phyloP scores from a whole-genome alignment of 1,284 basidiomycete genomes.

The Phellinidium pouzarii region DNA sequence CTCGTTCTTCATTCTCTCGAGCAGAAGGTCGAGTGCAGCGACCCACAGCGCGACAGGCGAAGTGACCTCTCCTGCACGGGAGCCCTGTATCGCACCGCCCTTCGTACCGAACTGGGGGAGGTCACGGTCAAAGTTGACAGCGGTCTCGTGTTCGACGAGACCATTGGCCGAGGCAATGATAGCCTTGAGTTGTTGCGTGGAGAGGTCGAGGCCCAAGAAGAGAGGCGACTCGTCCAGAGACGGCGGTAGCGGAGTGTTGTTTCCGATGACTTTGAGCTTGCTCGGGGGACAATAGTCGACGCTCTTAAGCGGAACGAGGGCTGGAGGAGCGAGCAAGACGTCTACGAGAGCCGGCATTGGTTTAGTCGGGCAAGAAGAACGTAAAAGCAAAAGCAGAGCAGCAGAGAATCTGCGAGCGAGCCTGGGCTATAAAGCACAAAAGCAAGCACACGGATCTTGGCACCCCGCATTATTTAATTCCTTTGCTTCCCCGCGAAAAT shows the following conservation, averaged over 20 bases:
- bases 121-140: constrained; percentile 79
- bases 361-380: too few species aligned
- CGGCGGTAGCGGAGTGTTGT: neutral
- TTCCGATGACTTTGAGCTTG: too few species aligned
- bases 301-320: neutral
- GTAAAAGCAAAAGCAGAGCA: too few species aligned
- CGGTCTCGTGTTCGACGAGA: constrained; percentile 60
- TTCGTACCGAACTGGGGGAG: constrained; percentile 66
- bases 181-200: constrained; percentile 83
- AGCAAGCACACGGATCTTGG: too few species aligned
- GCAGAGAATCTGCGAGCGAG: too few species aligned
- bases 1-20: constrained; percentile 58
- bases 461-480: too few species aligned
- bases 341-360: too few species aligned
- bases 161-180: constrained; percentile 58
- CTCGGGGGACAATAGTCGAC: too few species aligned
- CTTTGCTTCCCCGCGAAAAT: too few species aligned
- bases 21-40: constrained; percentile 76
- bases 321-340: too few species aligned
- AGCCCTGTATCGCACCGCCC: constrained; percentile 66
- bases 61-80: constrained; percentile 63
- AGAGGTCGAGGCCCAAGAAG: constrained; percentile 84
- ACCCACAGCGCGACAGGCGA: constrained; percentile 83
- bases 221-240: constrained; percentile 27
- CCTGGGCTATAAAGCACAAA: too few species aligned